phyloP scores from a whole-genome alignment of 116 monocot genomes.

The Phalaenopsis hybrid region DNA sequence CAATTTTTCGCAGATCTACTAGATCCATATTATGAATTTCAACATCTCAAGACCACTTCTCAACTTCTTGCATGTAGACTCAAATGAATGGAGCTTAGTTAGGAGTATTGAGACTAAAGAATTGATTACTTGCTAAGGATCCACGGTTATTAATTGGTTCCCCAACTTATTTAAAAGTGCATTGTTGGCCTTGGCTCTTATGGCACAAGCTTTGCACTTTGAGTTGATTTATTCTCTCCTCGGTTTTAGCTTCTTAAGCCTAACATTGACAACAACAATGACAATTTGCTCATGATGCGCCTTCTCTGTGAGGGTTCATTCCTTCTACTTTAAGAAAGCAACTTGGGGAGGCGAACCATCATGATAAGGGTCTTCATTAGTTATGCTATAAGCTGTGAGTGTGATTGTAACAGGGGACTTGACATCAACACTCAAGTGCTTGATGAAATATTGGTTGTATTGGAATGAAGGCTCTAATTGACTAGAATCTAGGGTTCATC shows the following conservation, averaged over 20 bases:
- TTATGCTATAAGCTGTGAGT: no score
- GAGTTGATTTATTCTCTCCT: not conserved
- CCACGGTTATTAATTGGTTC: not conserved
- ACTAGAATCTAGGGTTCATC: no score
- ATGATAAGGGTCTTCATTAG: no score
- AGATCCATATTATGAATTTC: not conserved
- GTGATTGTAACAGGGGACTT: no score
- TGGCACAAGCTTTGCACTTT: not conserved
- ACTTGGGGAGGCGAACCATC: not conserved
- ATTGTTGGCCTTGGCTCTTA: not conserved
- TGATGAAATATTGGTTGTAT: no score
- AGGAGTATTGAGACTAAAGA: not conserved
- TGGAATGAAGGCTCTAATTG: no score
- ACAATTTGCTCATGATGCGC: not conserved
- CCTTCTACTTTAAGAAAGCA: not conserved
- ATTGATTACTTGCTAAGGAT: not conserved
- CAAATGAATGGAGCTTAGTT: not conserved
- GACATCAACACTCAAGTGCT: no score
- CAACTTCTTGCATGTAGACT: not conserved
- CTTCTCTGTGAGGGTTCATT: not conserved
- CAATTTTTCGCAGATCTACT: not conserved
- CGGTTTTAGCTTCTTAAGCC: not conserved
- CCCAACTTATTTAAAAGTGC: not conserved
- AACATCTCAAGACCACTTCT: not conserved
- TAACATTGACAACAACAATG: not conserved